Evolutionary conservation across 2,329 filamentous ascomycete genomes (phyloP).

Genomic region (Ilyonectria destructans): DNA sequence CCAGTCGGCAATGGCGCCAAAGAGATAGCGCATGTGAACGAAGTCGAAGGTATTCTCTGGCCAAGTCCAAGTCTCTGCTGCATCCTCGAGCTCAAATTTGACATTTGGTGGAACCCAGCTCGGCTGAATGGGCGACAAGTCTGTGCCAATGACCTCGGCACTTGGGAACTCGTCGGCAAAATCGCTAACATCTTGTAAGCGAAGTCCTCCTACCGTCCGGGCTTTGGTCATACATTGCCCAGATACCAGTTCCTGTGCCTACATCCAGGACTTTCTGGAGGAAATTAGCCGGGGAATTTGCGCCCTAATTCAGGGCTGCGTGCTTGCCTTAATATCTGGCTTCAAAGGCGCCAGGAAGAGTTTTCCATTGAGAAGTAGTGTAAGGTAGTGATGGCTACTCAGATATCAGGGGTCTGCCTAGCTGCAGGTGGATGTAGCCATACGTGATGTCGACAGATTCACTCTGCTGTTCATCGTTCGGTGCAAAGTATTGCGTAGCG

Average conservation of each 20-base stretch:
- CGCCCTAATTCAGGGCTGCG: neutral
- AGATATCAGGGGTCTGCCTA: neutral
- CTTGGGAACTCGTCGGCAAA: slow-evolving; percentile 60
- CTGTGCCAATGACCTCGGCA: slow-evolving; percentile 65
- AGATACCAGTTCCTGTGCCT: slow-evolving; percentile 7
- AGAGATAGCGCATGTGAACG: slow-evolving; percentile 32
- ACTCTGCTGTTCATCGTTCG: slow-evolving; percentile 30
- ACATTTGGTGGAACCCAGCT: slow-evolving; percentile 33
- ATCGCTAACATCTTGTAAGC: slow-evolving; percentile 60
- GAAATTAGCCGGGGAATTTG: neutral
- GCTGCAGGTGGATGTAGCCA: neutral
- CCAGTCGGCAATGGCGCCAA: slow-evolving; percentile 30
- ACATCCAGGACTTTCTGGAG: neutral
- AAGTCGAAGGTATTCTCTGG: slow-evolving; percentile 27
- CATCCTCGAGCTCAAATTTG: slow-evolving; percentile 29
- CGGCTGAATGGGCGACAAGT: slow-evolving; percentile 70
- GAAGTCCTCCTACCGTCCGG: neutral
- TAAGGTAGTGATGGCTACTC: slow-evolving; percentile 28
- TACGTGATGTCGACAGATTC: slow-evolving; percentile 34
- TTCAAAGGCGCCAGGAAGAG: slow-evolving; percentile 1
- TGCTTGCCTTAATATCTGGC: neutral
- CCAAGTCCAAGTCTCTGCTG: slow-evolving; percentile 18
- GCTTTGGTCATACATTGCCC: neutral
- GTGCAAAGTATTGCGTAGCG: slow-evolving; percentile 26
- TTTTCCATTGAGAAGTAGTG: slow-evolving; percentile 13